These are phyloP conservation scores for Verticillium tricorpus DNA, from an alignment of 2,329 filamentous ascomycete species.

Conservation along the genomic window DNA sequence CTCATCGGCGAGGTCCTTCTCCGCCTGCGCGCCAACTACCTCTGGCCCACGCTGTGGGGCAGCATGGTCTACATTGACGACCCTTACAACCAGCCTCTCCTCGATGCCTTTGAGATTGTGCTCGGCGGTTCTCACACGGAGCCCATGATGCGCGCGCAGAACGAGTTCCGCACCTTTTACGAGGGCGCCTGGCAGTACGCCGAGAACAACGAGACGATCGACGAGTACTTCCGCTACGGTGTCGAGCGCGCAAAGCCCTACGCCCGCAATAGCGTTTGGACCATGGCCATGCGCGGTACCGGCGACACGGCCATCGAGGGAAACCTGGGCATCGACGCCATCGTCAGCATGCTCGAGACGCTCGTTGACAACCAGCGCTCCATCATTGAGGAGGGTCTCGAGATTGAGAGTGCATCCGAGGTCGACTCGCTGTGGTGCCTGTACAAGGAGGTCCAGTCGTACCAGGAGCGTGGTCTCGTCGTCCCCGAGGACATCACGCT, in stretches of 20 bases:
- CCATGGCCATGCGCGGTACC: slow-evolving; percentile 65
- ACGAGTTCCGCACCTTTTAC: slow-evolving; percentile 49
- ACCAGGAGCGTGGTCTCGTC: slow-evolving; percentile 57
- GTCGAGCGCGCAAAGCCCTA: slow-evolving; percentile 61
- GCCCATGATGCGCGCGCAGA: slow-evolving; percentile 61
- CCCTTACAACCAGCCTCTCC: slow-evolving; percentile 60
- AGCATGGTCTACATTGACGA: slow-evolving; percentile 72
- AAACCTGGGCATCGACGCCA: slow-evolving; percentile 46
- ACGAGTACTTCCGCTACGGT: slow-evolving; percentile 64
- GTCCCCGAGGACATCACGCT: slow-evolving; percentile 63
- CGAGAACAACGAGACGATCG: slow-evolving; percentile 63
- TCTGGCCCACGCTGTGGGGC: slow-evolving; percentile 71
- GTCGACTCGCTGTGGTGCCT: slow-evolving; percentile 69
- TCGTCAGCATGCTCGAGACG: slow-evolving; percentile 54
- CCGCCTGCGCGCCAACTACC: slow-evolving; percentile 65
- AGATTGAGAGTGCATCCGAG: slow-evolving; percentile 38
- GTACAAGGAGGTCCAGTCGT: slow-evolving; percentile 70
- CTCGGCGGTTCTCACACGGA: slow-evolving; percentile 71
- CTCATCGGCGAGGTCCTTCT: slow-evolving; percentile 68
- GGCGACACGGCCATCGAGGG: slow-evolving; percentile 58
- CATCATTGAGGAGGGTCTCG: slow-evolving; percentile 53
- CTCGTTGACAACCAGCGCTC: slow-evolving; percentile 57
- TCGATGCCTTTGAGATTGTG: slow-evolving; percentile 70
- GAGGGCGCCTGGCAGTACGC: slow-evolving; percentile 66
- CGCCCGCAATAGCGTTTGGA: slow-evolving; percentile 60